Conservation (phyloP, 2,329 filamentous ascomycete species). For the Pseudocercospora eumusae region DNA sequence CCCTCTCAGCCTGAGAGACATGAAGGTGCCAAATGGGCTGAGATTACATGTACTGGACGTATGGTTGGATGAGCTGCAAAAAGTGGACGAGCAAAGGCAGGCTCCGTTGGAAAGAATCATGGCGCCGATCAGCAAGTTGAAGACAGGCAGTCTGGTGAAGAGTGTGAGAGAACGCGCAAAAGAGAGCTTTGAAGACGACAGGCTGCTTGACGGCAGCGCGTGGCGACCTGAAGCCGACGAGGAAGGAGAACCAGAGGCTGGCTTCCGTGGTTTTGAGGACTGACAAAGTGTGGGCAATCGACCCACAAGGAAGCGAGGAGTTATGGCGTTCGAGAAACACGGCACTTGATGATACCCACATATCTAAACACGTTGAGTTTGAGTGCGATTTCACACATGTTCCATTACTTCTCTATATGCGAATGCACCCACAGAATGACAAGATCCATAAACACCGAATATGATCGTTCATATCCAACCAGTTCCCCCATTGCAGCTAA, state of each 20-base stretch:
- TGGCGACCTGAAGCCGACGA: constrained; percentile 37
- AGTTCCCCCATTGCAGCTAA: constrained; percentile 8
- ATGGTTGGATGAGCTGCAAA: constrained; percentile 86
- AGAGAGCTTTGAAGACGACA: constrained; percentile 72
- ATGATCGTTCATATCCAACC: constrained; percentile 9
- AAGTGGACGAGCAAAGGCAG: constrained; percentile 54
- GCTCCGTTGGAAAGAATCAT: constrained; percentile 54
- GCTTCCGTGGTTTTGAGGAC: constrained; percentile 63
- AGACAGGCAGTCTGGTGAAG: constrained; percentile 64
- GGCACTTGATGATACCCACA: constrained; percentile 5
- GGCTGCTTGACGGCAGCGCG: constrained; percentile 59
- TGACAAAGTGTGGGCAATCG: constrained; percentile 40
- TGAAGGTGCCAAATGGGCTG: constrained; percentile 76
- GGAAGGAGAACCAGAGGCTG: constrained; percentile 44
- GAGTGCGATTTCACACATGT: not conserved
- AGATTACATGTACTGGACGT: constrained; percentile 86
- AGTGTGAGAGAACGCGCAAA: constrained; percentile 68
- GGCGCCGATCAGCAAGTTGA: constrained; percentile 58
- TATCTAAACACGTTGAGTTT: not conserved
- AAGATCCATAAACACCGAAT: constrained; percentile 8
- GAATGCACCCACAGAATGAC: constrained; percentile 7
- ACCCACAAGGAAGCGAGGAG: not conserved
- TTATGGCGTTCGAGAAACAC: constrained; percentile 6
- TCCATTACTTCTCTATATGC: constrained; percentile 14
- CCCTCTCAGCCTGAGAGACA: constrained; percentile 50